phyloP scores from a whole-genome alignment of 192 early-diverging fungal genomes.

The Spizellomyces sp. region DNA sequence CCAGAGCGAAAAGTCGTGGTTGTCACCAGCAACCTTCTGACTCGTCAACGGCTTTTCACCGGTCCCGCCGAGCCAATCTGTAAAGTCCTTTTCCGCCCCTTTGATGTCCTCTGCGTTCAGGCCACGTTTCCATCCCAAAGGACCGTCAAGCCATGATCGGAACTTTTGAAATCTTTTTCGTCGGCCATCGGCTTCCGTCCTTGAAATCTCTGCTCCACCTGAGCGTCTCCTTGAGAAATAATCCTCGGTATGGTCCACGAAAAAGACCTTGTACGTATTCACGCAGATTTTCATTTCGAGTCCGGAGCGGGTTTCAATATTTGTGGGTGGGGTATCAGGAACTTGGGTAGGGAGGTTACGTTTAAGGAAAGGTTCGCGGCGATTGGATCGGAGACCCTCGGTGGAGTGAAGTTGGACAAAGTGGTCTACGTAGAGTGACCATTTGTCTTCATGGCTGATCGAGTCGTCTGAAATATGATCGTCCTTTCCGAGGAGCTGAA shows the following conservation, averaged over 20 bases:
- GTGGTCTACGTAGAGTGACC: constrained; percentile 93
- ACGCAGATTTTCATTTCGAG: constrained; percentile 96
- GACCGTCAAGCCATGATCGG: constrained; percentile 7
- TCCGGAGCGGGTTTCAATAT: constrained; percentile 71
- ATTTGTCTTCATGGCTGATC: constrained; percentile 87
- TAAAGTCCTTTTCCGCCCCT: background rate
- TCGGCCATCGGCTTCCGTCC: background rate
- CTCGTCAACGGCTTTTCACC: background rate
- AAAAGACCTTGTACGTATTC: constrained; percentile 98
- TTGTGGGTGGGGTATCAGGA: constrained; percentile 47
- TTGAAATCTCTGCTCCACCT: background rate
- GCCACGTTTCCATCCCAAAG: constrained; percentile 16
- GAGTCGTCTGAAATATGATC: constrained; percentile 81
- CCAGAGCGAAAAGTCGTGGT: background rate
- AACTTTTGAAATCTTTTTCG: constrained; percentile 2
- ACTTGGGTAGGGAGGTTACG: constrained; percentile 56
- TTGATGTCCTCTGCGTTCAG: constrained; percentile 1
- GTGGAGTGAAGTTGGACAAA: constrained; percentile 88
- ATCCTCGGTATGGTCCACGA: constrained; percentile 93
- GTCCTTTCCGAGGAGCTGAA: constrained; percentile 87
- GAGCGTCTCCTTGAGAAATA: constrained; percentile 51
- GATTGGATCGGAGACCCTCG: constrained; percentile 72
- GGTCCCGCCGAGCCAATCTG: constrained; percentile 5
- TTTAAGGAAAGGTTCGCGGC: constrained; percentile 71
- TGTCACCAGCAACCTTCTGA: background rate